Evolutionary conservation across 129 eudicot genomes (phyloP), one percentile per base, ranked within the genome.

Genomic region (Solidago caesia): DNA sequence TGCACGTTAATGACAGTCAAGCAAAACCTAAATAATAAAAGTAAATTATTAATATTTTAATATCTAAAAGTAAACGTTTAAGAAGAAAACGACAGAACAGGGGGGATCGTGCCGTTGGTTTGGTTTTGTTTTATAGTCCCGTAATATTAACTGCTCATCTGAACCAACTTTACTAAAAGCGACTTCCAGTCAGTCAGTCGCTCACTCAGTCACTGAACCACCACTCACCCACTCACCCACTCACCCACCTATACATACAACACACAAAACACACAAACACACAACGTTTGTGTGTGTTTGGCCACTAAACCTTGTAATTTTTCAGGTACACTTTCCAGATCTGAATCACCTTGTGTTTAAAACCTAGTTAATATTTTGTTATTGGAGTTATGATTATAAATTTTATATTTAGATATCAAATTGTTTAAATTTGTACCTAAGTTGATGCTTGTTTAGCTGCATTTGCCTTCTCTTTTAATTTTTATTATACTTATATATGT

Each of bases 301-400:
- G 83, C 73, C 76, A 76, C 78, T 49, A 75, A 75, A 81, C 67
- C 56, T 67, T 21, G 64, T 70, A 15, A 27, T 15, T 9, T 68
- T 58, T 70, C 70, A 80, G 87, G 81, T 83, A 77, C 65, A 12
- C 68, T 46, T 21, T 29, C 75, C 71, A 88, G 93, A 88, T 88
- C 90, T 88, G 83, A 69, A 63, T 16, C 60, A 33, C 87, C 80
- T 78, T 70, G 62, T 59, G 71, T 3, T 13, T 21, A 21, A 21
- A 21, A 21, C 21, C 21, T 21, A 21, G 21, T 21, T 21, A 21
- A 21, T 21, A 21, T 21, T 21, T 21, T 21, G 21, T 21, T 21
- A 21, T 21, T 21, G 21, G 0, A 21, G 21, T 21, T 21, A 21
- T 21, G 21, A 21, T 21, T 21, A 21, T 21, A 21, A 21, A 21